Evolutionary conservation across 768 basidiomycete genomes (phyloP), one percentile per base, ranked within the genome.

Genomic region (Trametes cubensis): DNA sequence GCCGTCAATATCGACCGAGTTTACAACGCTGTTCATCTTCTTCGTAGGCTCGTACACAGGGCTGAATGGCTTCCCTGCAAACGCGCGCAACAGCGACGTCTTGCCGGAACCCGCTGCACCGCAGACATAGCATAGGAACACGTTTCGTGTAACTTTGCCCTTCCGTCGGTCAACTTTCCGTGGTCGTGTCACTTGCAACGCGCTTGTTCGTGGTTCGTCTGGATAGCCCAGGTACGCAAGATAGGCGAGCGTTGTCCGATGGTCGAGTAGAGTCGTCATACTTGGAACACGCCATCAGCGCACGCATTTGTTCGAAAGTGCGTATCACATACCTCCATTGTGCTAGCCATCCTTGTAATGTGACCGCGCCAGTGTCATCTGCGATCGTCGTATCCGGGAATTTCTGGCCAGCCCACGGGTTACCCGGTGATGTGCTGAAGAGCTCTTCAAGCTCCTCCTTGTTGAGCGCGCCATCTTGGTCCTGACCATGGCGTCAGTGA

Each of bases 31-130:
- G 62, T 93, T 85, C 75, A 92, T 84, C 76, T 90, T 92, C 71
- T 83, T 92, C 57, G 96, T 98, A 5, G 95, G 94, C 68, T 94
- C 91, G 70, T 95, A 96, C 4, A 75, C 77, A 38, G 85, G 80
- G 53, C 74, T 81, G 70, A 89, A 94, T 20, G 87, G 81, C 72
- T 95, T 95, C 52, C 89, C 88, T 15, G 90, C 89, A 71, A 99
- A 98, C 4, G 89, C 83, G 26, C 91, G 81, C 69, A 98, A 71
- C 20, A 99, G 73, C 11, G 86, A 87, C 10, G 96, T 96, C 80
- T 99, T 99, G 42, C 96, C 96, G 14, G 92, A 94, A 23, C 96
- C 96, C 0, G 95, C 94, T 0, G 95, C 96, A 11, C 96, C 96
- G 61, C 95, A 92, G 8, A 98, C 88, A 74, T 95, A 98, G 67